Evolutionary conservation across 257 asterid genomes (phyloP).

Genomic region (Solanum piurae): DNA sequence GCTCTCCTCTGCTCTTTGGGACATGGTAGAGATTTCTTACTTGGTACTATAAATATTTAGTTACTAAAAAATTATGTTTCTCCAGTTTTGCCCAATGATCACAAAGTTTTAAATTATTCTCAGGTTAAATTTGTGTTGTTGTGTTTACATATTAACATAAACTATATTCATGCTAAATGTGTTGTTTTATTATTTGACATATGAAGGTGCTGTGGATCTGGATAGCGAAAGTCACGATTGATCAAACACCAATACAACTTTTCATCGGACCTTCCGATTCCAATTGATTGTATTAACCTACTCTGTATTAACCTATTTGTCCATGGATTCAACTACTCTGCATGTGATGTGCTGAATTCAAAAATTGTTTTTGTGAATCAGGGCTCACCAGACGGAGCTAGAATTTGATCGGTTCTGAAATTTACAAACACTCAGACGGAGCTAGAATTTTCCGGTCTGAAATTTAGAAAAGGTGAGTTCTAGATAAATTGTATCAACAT

Average conservation of each 20-base stretch:
- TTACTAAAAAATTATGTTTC: too few relatives aligned
- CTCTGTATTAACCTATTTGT: slow-evolving; percentile 14
- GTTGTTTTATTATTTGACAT: slow-evolving; percentile 67
- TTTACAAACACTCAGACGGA: too few relatives aligned
- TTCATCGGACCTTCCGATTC: slow-evolving; percentile 20
- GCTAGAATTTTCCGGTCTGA: too few relatives aligned
- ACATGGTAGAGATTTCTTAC: too few relatives aligned
- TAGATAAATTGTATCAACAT: background rate
- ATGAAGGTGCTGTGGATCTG: slow-evolving; percentile 92
- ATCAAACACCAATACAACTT: slow-evolving; percentile 92
- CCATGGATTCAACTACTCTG: slow-evolving; percentile 60
- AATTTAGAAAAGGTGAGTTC: too few relatives aligned
- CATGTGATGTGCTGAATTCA: slow-evolving; percentile 61
- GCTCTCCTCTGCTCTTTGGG: too few relatives aligned
- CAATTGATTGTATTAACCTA: too few relatives aligned
- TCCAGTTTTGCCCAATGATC: too few relatives aligned
- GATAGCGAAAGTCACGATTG: slow-evolving; percentile 85
- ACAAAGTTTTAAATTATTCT: background rate
- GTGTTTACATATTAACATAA: background rate
- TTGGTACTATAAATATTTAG: too few relatives aligned
- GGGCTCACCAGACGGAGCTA: too few relatives aligned
- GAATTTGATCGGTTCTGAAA: too few relatives aligned
- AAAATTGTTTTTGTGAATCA: too few relatives aligned
- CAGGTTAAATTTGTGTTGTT: background rate
- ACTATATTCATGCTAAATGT: background rate